phyloP scores from a whole-genome alignment of 2,329 filamentous ascomycete genomes.

The Calonectria pseudoturangicola region DNA sequence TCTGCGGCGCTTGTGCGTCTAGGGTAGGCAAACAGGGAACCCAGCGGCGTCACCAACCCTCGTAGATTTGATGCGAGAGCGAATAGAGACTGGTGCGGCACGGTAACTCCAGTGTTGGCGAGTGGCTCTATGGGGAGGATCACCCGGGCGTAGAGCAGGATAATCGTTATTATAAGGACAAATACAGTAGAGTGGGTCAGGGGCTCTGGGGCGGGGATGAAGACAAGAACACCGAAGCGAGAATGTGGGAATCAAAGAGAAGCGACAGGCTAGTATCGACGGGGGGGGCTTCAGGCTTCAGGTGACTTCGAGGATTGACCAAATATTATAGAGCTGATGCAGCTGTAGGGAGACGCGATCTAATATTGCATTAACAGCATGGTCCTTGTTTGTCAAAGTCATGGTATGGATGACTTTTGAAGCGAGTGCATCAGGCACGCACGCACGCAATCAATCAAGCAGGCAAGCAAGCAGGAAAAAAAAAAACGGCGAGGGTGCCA shows the following conservation, averaged over 20 bases:
- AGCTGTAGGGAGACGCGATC: neutral
- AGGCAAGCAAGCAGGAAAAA: too few relatives aligned
- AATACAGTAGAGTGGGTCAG: conserved; percentile 16
- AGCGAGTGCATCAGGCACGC: conserved; percentile 9
- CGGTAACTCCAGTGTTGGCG: neutral
- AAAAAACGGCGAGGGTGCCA: neutral
- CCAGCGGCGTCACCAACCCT: conserved; percentile 9
- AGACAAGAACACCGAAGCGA: conserved; percentile 20
- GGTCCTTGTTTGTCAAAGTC: neutral
- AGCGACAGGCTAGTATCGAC: conserved; percentile 24
- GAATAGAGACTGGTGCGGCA: conserved; percentile 20
- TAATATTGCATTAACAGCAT: neutral
- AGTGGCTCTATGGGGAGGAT: conserved; percentile 11
- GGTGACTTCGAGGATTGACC: conserved; percentile 15
- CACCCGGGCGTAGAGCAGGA: neutral
- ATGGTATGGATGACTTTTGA: neutral
- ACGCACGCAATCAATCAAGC: neutral
- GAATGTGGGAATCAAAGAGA: conserved; percentile 20
- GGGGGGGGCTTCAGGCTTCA: conserved; percentile 11
- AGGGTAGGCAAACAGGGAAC: conserved; percentile 27
- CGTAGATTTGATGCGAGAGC: conserved; percentile 22
- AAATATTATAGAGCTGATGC: neutral
- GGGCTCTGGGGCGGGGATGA: conserved; percentile 11
- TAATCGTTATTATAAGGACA: conserved; percentile 11
- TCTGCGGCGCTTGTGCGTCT: conserved; percentile 32